Base-by-base conservation (phyloP, 2,329 filamentous ascomycete species). In the Cadophora sp. region DNA sequence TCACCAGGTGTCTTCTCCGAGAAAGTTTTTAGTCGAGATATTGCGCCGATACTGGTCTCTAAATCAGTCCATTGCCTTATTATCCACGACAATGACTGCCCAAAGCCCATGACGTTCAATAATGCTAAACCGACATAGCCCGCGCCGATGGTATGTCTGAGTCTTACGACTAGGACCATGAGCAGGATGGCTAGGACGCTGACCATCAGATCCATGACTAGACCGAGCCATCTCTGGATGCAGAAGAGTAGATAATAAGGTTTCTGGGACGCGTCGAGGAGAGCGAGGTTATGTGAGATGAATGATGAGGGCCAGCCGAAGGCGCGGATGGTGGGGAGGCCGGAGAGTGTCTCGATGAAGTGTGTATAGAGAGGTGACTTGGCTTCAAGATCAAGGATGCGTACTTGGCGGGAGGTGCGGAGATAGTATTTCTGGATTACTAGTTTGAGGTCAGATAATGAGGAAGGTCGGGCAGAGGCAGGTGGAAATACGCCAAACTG, bases 221-320 rank as follows among this genome's bases (percentile, higher is more conserved):
- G 79, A 0, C 74, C 79, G 0, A 89, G 80, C 86, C 87, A 89
- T 31, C 84, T 80, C 73, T 89, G 87, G 3, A 87, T 81, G 48
- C 83, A 82, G 65, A 82, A 84, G 9, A 89, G 79, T 0, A 88
- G 79, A 71, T 89, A 89, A 65, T 85, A 86, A 0, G 87, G 86
- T 26, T 80, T 78, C 71, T 89, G 87, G 0, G 86, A 87, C 7
- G 77, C 76, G 67, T 89, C 84, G 1, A 89, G 77, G 0, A 85
- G 79, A 9, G 72, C 69, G 24, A 82, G 75, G 65, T 85, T 86
- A 67, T 80, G 81, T 81, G 14, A 34, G 34, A 27, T 83, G 77
- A 8, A 85, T 75, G 5, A 81, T 84, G 77, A 2, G 83, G 73
- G 1, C 83, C 83, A 34, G 76, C 46, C 48, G 51, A 62, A 61